Evolutionary conservation across 2,329 filamentous ascomycete species (phyloP).

Genomic region (Ceratocystiopsis brevicomis): DNA sequence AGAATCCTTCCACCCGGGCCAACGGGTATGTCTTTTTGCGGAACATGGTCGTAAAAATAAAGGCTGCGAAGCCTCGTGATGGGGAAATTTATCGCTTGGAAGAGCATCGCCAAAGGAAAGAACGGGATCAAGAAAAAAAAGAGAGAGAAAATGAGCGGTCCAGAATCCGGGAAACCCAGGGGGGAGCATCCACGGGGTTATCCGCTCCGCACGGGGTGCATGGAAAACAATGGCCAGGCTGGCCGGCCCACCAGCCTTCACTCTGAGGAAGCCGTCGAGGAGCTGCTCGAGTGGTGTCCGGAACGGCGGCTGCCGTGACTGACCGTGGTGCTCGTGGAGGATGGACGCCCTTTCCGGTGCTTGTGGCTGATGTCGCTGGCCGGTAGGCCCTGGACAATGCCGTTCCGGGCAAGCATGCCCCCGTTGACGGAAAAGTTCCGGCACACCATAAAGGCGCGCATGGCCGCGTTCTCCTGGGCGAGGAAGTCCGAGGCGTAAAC

Average conservation of each 20-base stretch:
- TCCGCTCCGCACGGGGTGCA: neutral
- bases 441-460: slow-evolving; percentile 94
- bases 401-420: slow-evolving; percentile 62
- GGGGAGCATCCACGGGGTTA: neutral
- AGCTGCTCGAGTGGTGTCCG: slow-evolving; percentile 42
- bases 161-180: too few relatives aligned
- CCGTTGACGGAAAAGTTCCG: slow-evolving; percentile 94
- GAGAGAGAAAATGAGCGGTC: neutral
- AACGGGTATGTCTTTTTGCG: too few relatives aligned
- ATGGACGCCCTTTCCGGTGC: slow-evolving; percentile 25
- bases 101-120: neutral
- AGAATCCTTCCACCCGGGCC: too few relatives aligned
- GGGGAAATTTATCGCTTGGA: neutral
- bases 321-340: slow-evolving; percentile 21
- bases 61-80: neutral
- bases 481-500: slow-evolving; percentile 65
- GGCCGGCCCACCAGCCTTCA: slow-evolving; percentile 12
- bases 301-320: slow-evolving; percentile 29
- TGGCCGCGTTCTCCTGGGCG: slow-evolving; percentile 83
- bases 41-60: too few relatives aligned
- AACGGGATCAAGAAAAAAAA: neutral
- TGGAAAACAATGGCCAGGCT: neutral
- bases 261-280: slow-evolving; percentile 40
- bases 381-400: slow-evolving; percentile 47
- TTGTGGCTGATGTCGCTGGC: slow-evolving; percentile 31